Conservation (phyloP, 306 rosid genomes). For the Chamaecrista fasciculata region DNA sequence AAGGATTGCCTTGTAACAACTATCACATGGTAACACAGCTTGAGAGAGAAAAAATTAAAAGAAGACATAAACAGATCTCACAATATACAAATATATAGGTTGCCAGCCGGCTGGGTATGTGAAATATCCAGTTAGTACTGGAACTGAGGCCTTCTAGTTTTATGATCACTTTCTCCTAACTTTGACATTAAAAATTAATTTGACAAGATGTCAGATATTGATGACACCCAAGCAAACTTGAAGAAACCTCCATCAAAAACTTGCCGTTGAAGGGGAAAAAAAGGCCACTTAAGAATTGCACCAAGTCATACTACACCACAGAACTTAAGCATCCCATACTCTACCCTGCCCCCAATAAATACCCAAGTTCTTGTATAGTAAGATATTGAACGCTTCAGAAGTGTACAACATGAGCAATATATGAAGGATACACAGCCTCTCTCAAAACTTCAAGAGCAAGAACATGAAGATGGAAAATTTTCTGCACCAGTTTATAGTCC, state of each 20-base stretch:
- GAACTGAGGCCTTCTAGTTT: background rate
- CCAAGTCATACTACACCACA: too few relatives aligned
- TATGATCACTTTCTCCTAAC: constrained; percentile 2
- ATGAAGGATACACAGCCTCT: constrained; percentile 97
- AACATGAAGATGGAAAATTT: constrained; percentile 70
- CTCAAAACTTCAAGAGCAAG: constrained; percentile 83
- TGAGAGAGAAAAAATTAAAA: constrained; percentile 6
- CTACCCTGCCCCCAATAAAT: too few relatives aligned
- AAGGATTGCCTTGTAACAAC: background rate
- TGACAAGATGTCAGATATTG: too few relatives aligned
- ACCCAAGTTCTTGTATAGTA: background rate
- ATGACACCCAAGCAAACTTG: too few relatives aligned
- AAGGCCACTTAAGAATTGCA: too few relatives aligned
- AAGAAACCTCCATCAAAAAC: too few relatives aligned
- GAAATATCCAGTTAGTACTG: constrained; percentile 21
- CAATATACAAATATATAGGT: too few relatives aligned
- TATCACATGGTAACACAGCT: constrained; percentile 6
- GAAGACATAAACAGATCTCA: constrained; percentile 10
- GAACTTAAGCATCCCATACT: too few relatives aligned
- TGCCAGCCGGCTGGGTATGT: too few relatives aligned
- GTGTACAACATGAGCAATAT: constrained; percentile 26
- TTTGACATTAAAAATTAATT: constrained; percentile 6
- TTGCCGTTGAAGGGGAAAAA: too few relatives aligned
- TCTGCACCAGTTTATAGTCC: constrained; percentile 56
- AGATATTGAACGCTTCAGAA: constrained; percentile 26